A percentile compares a stretch with the other conserved stretches of the same genome.
These are phyloP conservation scores for Cruciata laevipes DNA, from an alignment of 257 asterid genomes.

Conservation along the genomic window DNA sequence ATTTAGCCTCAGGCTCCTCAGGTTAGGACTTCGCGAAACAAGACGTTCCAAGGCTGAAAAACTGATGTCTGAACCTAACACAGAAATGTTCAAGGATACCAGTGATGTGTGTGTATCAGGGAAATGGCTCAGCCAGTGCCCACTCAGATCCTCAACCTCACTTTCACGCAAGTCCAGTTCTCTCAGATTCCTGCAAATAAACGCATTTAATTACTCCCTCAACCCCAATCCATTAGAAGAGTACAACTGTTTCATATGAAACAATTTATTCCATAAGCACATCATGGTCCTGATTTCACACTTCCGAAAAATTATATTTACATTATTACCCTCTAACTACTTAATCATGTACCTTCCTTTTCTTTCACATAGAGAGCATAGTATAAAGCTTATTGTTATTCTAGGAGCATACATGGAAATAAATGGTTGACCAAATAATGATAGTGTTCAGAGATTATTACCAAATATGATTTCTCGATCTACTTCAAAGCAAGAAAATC, in stretches of 20 bases:
- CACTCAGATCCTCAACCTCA: slow-evolving; percentile 45
- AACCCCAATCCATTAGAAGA: not conserved
- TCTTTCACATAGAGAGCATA: too few relatives aligned
- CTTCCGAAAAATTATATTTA: too few relatives aligned
- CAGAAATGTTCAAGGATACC: slow-evolving; percentile 38
- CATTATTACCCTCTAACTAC: too few relatives aligned
- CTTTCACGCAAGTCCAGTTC: slow-evolving; percentile 47
- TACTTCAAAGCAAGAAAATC: not conserved
- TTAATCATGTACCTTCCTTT: not conserved
- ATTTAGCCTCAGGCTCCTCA: slow-evolving; percentile 38
- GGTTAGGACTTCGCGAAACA: slow-evolving; percentile 30
- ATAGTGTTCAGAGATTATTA: not conserved
- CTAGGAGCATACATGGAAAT: not conserved
- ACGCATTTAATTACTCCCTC: not conserved
- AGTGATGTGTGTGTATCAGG: slow-evolving; percentile 37
- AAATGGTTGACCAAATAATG: not conserved
- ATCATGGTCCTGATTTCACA: not conserved
- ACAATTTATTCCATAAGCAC: too few relatives aligned
- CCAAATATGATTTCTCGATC: not conserved
- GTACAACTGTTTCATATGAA: too few relatives aligned
- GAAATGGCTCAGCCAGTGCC: slow-evolving; percentile 44
- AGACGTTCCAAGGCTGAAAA: slow-evolving; percentile 37
- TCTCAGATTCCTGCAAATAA: slow-evolving; percentile 31
- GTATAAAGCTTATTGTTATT: too few relatives aligned
- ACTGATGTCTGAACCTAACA: slow-evolving; percentile 36